A percentile compares a stretch with the other conserved stretches of the same genome.
Evolutionary conservation across 192 early-diverging fungal species (phyloP).

Genomic region (Dissophora globulifera): DNA sequence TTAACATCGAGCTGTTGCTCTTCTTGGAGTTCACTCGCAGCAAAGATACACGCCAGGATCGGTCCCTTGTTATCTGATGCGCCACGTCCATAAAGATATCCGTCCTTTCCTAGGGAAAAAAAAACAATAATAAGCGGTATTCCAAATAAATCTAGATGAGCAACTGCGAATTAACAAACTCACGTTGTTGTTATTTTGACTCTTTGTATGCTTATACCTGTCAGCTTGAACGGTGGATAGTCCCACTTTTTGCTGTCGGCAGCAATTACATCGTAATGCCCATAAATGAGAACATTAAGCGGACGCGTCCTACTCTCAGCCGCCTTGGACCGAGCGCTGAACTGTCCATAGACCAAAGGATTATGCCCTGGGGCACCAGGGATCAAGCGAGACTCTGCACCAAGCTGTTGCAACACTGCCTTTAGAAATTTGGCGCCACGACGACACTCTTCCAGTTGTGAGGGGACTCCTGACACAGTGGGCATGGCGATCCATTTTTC

Average conservation of each 20-base stretch:
- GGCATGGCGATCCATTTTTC: constrained; percentile 75
- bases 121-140: too few species aligned
- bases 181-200: too few species aligned
- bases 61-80: constrained; percentile 88
- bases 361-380: constrained; percentile 70
- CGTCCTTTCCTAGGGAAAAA: constrained; percentile 62
- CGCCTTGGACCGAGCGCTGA: constrained; percentile 28
- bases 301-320: constrained; percentile 4
- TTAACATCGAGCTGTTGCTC: constrained; percentile 66
- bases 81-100: constrained; percentile 81
- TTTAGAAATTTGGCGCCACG: constrained; percentile 79
- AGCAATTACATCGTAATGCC: constrained; percentile 86
- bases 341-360: constrained; percentile 73
- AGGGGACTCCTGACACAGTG: constrained; percentile 74
- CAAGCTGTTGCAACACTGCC: constrained; percentile 71
- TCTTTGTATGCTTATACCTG: too few species aligned
- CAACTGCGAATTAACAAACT: too few species aligned
- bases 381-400: constrained; percentile 70
- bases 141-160: too few species aligned
- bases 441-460: constrained; percentile 76
- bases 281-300: constrained; percentile 73
- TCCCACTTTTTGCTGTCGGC: constrained; percentile 74
- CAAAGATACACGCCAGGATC: constrained; percentile 76
- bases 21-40: constrained; percentile 71
- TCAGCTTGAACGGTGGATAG: constrained; percentile 71